A percentile compares a stretch with the other conserved stretches of the same genome.
Evolutionary conservation across 352 stramenopile genomes (phyloP).

Genomic region (Globisporangium ultimum): DNA sequence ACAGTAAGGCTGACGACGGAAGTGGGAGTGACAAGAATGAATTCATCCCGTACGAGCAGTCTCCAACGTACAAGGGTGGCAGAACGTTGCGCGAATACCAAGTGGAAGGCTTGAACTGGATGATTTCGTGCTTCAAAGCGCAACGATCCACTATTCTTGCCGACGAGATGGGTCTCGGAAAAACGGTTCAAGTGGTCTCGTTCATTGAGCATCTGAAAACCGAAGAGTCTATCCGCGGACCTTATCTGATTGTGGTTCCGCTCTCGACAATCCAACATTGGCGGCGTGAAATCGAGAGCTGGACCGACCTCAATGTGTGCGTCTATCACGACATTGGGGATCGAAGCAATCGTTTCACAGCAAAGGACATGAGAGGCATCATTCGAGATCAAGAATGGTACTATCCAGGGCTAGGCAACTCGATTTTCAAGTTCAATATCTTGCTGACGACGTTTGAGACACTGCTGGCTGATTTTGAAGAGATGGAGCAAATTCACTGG

Average conservation of each 20-base stretch:
- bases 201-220: constrained; percentile 89
- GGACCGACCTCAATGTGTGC: constrained; percentile 98
- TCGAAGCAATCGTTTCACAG: constrained; percentile 70
- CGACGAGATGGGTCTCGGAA: constrained; percentile 93
- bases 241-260: constrained; percentile 84
- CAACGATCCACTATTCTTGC: constrained; percentile 87
- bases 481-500: constrained; percentile 85
- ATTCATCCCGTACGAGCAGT: constrained; percentile 89
- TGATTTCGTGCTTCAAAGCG: constrained; percentile 85
- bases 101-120: constrained; percentile 88
- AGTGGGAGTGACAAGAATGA: constrained; percentile 37
- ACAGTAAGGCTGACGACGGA: constrained; percentile 14
- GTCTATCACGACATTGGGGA: constrained; percentile 97
- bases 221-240: constrained; percentile 80
- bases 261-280: constrained; percentile 88
- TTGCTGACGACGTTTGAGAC: constrained; percentile 84
- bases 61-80: constrained; percentile 83
- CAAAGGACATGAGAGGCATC: constrained; percentile 84
- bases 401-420: constrained; percentile 86
- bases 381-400: constrained; percentile 89
- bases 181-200: constrained; percentile 94
- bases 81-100: constrained; percentile 80
- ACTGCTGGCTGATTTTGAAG: constrained; percentile 80
- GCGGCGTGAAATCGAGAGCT: constrained; percentile 86
- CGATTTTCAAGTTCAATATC: constrained; percentile 89